These are phyloP conservation scores for Hirschioporus abietinus DNA, from an alignment of 768 basidiomycete species.

Conservation along the genomic window DNA sequence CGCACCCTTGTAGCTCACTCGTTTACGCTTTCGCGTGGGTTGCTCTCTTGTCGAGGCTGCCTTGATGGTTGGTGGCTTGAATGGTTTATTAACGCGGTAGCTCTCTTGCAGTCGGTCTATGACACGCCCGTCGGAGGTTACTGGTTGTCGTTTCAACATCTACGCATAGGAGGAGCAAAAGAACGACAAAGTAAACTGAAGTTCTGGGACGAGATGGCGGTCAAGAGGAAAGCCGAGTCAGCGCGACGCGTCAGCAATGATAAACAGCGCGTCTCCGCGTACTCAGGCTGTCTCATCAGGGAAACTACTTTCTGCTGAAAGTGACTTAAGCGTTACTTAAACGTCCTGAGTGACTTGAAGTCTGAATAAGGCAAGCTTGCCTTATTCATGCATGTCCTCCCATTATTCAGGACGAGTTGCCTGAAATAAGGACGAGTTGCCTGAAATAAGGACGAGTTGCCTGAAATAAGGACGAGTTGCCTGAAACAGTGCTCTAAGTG, in stretches of 20 bases:
- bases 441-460: no score
- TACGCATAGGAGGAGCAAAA: not conserved
- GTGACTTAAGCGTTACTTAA: no score
- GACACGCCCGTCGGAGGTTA: conserved; percentile 61
- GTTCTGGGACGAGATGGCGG: not conserved
- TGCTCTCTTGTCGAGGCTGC: conserved; percentile 46
- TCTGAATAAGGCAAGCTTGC: no score
- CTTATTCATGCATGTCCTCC: no score
- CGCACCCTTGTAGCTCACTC: conserved; percentile 76
- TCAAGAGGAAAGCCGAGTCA: not conserved
- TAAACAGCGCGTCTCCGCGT: not conserved
- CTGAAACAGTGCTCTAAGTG: no score
- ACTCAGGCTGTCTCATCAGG: no score
- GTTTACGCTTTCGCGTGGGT: conserved; percentile 78
- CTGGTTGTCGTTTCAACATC: conserved; percentile 73
- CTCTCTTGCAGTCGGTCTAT: conserved; percentile 70
- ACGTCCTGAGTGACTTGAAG: no score
- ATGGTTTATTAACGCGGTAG: conserved; percentile 69
- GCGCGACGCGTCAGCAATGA: not conserved
- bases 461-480: no score
- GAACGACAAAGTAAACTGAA: not conserved
- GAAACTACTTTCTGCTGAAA: no score
- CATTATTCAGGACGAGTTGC: no score
- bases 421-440: no score
- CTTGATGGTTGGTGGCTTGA: conserved; percentile 63